Evolutionary conservation across 1,139 yeast genomes (phyloP), one percentile per base, ranked within the genome.

Genomic region (Debaryomyces udenii): DNA sequence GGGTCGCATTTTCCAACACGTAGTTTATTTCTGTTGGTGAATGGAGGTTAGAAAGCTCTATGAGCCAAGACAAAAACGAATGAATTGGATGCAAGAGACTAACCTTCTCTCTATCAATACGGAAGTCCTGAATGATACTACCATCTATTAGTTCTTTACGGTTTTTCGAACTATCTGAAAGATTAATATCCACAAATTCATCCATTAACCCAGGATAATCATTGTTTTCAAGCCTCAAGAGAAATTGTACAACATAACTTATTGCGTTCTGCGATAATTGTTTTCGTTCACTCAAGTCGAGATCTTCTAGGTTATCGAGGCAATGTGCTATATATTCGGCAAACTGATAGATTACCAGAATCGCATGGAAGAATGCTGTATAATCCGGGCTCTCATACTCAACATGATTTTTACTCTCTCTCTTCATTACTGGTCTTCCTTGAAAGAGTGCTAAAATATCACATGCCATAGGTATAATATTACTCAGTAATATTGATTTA

Each of bases 311-410:
- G 32, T 62, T 67, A 31, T 57, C 64, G 15, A 76, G 62, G 35
- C 80, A 71, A 39, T 77, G 80, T 2, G 86, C 80, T 22, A 78
- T 64, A 35, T 66, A 68, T 44, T 83, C 87, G 0, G 81, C 76
- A 53, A 83, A 77, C 41, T 83, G 83, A 16, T 83, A 79, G 4
- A 85, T 75, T 7, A 82, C 83, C 57, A 81, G 87, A 47, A 85
- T 81, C 24, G 90, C 83, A 49, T 86, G 87, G 61, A 88, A 88
- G 54, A 81, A 88, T 0, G 87, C 79, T 0, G 93, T 83, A 72
- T 93, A 91, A 40, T 86, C 90, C 15, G 88, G 89, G 35, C 83
- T 83, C 56, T 93, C 99, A 57, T 86, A 93, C 56, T 91, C 97
- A 9, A 93, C 89, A 59, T 93, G 99, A 44, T 80, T 82, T 10